Percentiles rank a stretch among this genome's conserved stretches.
Conservation (phyloP, 2,329 filamentous ascomycete genomes). For the Fusarium buxicola region DNA sequence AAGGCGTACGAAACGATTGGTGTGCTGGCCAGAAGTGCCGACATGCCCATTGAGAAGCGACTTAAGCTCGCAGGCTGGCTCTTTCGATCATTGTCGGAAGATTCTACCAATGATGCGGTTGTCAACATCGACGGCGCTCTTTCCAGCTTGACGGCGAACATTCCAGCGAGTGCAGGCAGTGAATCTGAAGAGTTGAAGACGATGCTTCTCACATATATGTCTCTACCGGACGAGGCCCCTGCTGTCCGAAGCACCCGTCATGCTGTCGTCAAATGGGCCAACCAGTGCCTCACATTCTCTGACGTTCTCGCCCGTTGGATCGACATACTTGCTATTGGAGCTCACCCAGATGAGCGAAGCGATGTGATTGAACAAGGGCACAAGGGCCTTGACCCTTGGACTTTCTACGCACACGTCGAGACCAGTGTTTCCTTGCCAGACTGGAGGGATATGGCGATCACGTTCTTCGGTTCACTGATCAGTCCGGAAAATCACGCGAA, state of each 20-base stretch:
- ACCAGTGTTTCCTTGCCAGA: constrained; percentile 57
- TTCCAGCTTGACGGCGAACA: constrained; percentile 73
- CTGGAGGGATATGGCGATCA: constrained; percentile 63
- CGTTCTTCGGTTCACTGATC: constrained; percentile 61
- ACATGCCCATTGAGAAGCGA: constrained; percentile 66
- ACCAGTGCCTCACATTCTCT: constrained; percentile 83
- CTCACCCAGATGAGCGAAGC: constrained; percentile 73
- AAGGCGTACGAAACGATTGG: constrained; percentile 94
- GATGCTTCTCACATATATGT: constrained; percentile 77
- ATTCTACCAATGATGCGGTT: constrained; percentile 79
- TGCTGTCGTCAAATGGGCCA: constrained; percentile 88
- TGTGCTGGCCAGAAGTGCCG: constrained; percentile 75
- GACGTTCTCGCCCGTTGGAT: constrained; percentile 89
- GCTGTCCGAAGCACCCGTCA: constrained; percentile 81
- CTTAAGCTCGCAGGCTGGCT: constrained; percentile 75
- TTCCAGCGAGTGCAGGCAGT: constrained; percentile 51
- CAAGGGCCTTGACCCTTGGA: constrained; percentile 82
- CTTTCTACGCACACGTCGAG: constrained; percentile 59
- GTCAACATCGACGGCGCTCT: constrained; percentile 92
- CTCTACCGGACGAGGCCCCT: constrained; percentile 59
- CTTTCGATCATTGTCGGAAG: constrained; percentile 84
- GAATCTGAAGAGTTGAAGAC: constrained; percentile 53
- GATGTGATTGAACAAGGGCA: constrained; percentile 91
- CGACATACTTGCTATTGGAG: constrained; percentile 82
- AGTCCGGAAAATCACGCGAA: constrained; percentile 50